phyloP scores from a whole-genome alignment of 2,329 filamentous ascomycete species.

The Sporothrix curviconia region DNA sequence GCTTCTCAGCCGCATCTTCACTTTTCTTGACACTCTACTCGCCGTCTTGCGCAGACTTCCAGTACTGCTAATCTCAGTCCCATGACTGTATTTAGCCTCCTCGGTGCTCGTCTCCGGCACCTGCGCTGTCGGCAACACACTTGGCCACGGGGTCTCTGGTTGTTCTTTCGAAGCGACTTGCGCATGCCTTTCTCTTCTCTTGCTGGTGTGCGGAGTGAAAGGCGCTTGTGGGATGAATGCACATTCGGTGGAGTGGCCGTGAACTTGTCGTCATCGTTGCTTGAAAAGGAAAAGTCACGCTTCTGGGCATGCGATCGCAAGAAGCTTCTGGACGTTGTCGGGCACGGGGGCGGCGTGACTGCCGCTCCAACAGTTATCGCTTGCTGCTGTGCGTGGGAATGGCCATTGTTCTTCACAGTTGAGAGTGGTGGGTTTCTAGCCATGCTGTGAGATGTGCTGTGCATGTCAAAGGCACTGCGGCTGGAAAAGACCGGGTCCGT shows the following conservation, averaged over 20 bases:
- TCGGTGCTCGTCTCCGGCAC: neutral
- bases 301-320: neutral
- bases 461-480: neutral
- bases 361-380: neutral
- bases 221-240: neutral
- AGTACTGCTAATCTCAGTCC: neutral
- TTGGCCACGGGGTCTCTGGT: neutral
- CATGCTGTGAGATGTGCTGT: too few relatives aligned
- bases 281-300: constrained; percentile 16
- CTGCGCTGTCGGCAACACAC: neutral
- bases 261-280: constrained; percentile 26
- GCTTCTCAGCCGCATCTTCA: constrained; percentile 12
- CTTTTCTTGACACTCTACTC: constrained; percentile 16
- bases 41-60: constrained; percentile 18
- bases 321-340: constrained; percentile 9
- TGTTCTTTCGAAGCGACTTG: constrained; percentile 9
- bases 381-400: too few relatives aligned
- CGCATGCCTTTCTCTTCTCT: constrained; percentile 22
- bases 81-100: neutral
- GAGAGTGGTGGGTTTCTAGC: too few relatives aligned
- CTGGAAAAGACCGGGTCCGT: neutral
- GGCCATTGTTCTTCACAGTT: too few relatives aligned
- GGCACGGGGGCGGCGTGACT: neutral
- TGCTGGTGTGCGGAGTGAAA: constrained; percentile 31
- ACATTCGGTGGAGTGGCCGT: neutral